phyloP scores from a whole-genome alignment of 139 green algal species.

The Penium margaritaceum region DNA sequence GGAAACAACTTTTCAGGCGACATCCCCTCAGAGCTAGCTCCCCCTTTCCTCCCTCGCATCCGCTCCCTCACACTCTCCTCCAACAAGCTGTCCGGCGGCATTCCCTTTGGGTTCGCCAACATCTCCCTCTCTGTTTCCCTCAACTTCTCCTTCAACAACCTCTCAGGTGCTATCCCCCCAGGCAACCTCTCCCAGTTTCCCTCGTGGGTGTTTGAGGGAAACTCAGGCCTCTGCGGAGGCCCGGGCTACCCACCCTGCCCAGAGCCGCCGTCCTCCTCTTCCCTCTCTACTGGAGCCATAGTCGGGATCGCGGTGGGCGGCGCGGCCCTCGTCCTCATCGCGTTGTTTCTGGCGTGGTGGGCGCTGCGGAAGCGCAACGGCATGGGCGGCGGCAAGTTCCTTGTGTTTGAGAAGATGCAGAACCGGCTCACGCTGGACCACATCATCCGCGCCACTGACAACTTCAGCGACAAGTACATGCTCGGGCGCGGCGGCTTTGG shows the following conservation, averaged over 20 bases:
- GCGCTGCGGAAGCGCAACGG: neutral
- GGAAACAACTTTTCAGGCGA: too few relatives aligned
- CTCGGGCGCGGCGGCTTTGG: conserved; percentile 12
- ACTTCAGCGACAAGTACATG: conserved; percentile 18
- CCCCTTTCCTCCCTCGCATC: too few relatives aligned
- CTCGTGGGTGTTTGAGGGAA: neutral
- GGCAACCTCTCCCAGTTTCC: neutral
- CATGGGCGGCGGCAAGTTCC: neutral
- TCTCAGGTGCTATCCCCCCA: neutral
- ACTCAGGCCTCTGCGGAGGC: conserved; percentile 10
- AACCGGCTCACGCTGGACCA: conserved; percentile 4
- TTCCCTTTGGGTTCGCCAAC: too few relatives aligned
- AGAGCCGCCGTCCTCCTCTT: neutral
- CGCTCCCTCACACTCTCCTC: too few relatives aligned
- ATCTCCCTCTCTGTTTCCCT: too few relatives aligned
- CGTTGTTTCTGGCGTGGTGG: neutral
- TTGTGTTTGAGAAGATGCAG: neutral
- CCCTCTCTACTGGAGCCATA: conserved; percentile 3
- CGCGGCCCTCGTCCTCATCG: neutral
- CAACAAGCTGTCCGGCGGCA: too few relatives aligned
- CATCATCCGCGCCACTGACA: conserved; percentile 16
- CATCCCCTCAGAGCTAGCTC: too few relatives aligned
- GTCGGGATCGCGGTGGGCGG: conserved; percentile 11
- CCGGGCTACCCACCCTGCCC: neutral
- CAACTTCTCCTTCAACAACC: conserved; percentile 14